phyloP scores from a whole-genome alignment of 2,329 filamentous ascomycete species.

The Fusarium anguioides region DNA sequence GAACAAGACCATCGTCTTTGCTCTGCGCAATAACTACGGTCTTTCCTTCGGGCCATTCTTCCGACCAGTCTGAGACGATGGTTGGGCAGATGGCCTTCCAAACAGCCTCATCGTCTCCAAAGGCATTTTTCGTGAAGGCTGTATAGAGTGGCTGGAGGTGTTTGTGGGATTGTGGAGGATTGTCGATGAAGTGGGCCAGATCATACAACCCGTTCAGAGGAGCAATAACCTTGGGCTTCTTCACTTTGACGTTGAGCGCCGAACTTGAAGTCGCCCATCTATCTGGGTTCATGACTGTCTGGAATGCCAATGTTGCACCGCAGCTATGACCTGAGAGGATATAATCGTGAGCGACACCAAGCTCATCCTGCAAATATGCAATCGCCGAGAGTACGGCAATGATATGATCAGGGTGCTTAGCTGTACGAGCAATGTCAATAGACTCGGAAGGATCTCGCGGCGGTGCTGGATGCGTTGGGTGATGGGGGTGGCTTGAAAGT shows the following conservation, averaged over 20 bases:
- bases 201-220: conserved; percentile 3
- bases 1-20: not conserved
- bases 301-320: not conserved
- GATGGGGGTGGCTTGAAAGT: conserved; percentile 1
- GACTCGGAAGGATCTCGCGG: not conserved
- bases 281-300: not conserved
- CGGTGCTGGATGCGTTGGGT: not conserved
- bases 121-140: not conserved
- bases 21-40: not conserved
- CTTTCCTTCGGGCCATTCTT: conserved; percentile 3
- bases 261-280: not conserved
- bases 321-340: not conserved
- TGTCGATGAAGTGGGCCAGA: not conserved
- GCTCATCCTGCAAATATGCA: not conserved
- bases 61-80: not conserved
- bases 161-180: not conserved
- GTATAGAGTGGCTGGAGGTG: not conserved
- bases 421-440: not conserved
- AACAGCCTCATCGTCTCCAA: not conserved
- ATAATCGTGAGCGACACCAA: not conserved
- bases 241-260: accelerated
- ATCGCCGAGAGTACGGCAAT: not conserved
- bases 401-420: conserved; percentile 5
- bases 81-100: not conserved
- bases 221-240: not conserved